A percentile compares a stretch with the other conserved stretches of the same genome.
Evolutionary conservation across 2,329 filamentous ascomycete species (phyloP).

Genomic region (Fonsecaea pedrosoi): DNA sequence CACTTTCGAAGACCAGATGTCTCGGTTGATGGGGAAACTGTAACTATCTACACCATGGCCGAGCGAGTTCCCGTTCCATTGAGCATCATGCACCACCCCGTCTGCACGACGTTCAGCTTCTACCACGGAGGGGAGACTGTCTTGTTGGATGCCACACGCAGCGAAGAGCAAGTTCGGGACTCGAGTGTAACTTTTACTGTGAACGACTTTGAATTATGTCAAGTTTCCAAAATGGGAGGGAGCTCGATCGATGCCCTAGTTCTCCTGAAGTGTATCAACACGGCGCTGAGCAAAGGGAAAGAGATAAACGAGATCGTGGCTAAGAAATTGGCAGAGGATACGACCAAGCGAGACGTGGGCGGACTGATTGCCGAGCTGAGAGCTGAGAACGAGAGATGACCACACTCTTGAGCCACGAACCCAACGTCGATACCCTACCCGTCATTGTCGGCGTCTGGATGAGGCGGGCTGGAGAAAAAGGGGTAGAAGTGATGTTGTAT

Average conservation of each 20-base stretch:
- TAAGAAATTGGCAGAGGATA: constrained; percentile 75
- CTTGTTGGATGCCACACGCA: constrained; percentile 54
- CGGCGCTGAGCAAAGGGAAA: constrained; percentile 79
- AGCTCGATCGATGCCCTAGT: constrained; percentile 78
- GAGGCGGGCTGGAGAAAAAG: constrained; percentile 2
- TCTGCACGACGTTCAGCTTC: constrained; percentile 89
- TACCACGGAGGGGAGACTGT: constrained; percentile 61
- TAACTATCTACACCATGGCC: constrained; percentile 81
- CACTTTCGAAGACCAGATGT: constrained; percentile 93
- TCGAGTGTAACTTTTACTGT: constrained; percentile 79
- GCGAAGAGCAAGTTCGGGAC: constrained; percentile 63
- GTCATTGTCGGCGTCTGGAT: neutral
- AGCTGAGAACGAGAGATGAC: constrained; percentile 80
- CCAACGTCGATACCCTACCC: neutral
- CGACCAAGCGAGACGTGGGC: constrained; percentile 76
- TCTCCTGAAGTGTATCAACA: constrained; percentile 75
- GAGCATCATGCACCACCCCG: constrained; percentile 88
- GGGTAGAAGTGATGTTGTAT: constrained; percentile 9
- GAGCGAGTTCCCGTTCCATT: constrained; percentile 91
- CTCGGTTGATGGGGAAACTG: constrained; percentile 79
- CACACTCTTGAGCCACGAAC: neutral
- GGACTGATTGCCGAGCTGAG: constrained; percentile 81
- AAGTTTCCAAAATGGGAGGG: constrained; percentile 89
- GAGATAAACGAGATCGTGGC: constrained; percentile 78
- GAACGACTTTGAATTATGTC: constrained; percentile 91